phyloP scores from a whole-genome alignment of 2,329 filamentous ascomycete genomes.

The Fusarium sp. region DNA sequence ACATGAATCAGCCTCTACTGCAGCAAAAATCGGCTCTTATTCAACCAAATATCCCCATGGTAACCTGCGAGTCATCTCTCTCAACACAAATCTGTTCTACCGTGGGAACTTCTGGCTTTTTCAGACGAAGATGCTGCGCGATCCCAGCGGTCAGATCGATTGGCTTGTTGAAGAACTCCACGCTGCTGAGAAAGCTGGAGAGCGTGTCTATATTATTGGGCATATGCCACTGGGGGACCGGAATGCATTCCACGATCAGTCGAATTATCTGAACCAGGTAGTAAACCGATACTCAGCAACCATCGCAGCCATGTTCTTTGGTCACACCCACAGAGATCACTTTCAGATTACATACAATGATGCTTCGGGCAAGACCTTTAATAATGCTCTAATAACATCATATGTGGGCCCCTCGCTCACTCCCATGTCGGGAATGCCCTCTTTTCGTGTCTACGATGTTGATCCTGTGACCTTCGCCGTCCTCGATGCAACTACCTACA shows the following conservation, averaged over 20 bases:
- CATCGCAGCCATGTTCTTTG: conserved; percentile 64
- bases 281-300: conserved; percentile 61
- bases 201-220: conserved; percentile 65
- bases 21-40: conserved; percentile 57
- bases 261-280: conserved; percentile 62
- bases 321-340: conserved; percentile 65
- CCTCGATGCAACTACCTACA: conserved; percentile 62
- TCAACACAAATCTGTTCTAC: conserved; percentile 69
- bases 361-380: conserved; percentile 51
- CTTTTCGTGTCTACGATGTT: conserved; percentile 66
- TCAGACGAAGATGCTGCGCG: conserved; percentile 56
- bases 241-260: conserved; percentile 61
- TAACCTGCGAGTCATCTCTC: conserved; percentile 64
- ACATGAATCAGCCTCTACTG: conserved; percentile 39
- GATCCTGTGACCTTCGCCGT: conserved; percentile 65
- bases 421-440: conserved; percentile 62
- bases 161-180: conserved; percentile 64
- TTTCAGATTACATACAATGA: conserved; percentile 64
- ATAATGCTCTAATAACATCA: conserved; percentile 57
- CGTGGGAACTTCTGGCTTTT: conserved; percentile 66
- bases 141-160: conserved; percentile 60
- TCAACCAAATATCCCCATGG: conserved; percentile 54
- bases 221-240: conserved; percentile 62
- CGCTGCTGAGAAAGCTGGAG: conserved; percentile 57
- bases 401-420: conserved; percentile 64